These are phyloP conservation scores for Brettanomyces sp. DNA, from an alignment of 805 yeast genomes.

Conservation along the genomic window DNA sequence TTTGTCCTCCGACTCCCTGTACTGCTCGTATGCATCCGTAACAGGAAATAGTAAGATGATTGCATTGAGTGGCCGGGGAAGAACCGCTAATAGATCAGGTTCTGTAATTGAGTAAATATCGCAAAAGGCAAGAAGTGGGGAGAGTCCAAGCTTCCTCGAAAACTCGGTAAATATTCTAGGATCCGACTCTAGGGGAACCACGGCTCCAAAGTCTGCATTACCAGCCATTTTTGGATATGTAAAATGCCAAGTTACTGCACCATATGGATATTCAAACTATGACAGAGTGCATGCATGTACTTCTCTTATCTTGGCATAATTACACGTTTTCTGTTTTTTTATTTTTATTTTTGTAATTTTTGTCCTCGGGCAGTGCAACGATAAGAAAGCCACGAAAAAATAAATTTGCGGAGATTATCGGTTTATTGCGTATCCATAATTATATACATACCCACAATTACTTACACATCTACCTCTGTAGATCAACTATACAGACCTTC, in stretches of 20 bases:
- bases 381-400: not conserved
- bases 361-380: no score
- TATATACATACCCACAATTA: not conserved
- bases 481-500: conserved; percentile 56
- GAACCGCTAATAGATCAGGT: conserved; percentile 64
- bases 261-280: not conserved
- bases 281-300: not conserved
- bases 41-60: conserved; percentile 79
- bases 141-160: conserved; percentile 59
- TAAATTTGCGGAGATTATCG: not conserved
- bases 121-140: conserved; percentile 49
- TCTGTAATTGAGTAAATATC: conserved; percentile 86
- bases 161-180: conserved; percentile 74
- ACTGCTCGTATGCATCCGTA: conserved; percentile 48
- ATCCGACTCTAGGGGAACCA: conserved; percentile 84
- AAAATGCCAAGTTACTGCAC: not conserved
- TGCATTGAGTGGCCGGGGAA: conserved; percentile 76
- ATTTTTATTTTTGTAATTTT: no score
- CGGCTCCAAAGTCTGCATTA: conserved; percentile 25
- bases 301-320: not conserved
- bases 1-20: conserved; percentile 26
- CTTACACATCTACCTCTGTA: conserved; percentile 36
- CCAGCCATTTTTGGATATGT: not conserved
- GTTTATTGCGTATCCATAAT: not conserved
- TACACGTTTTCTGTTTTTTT: no score